Base-by-base conservation (phyloP, 495 filamentous ascomycete species). In the Penicillium cosmopolitanum region DNA sequence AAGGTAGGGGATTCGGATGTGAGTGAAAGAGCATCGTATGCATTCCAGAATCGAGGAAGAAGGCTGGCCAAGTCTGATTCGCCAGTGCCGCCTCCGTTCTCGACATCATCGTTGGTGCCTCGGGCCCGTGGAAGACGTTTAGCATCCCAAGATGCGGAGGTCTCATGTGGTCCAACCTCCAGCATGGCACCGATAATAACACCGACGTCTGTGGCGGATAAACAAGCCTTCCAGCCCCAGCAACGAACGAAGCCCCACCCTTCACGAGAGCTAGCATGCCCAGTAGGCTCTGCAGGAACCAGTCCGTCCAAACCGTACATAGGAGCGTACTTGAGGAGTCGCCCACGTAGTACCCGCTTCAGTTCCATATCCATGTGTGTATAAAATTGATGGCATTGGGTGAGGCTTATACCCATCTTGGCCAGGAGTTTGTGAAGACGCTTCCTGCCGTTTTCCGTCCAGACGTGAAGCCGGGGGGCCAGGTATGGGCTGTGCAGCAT, bases 321-420 rank as follows among this genome's bases (percentile, higher is more conserved):
- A 2, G 92, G 89, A 0, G 92, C 92, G 65, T 96, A 97, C 60
- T 91, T 93, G 38, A 96, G 81, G 2, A 98, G 79, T 47, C 94
- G 89, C 51, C 88, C 82, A n/a, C 93, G 87, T 21, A 98, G 77
- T 12, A 89, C 90, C 21, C 91, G 87, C 74, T 98, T 98, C 38
- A 98, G 77, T 67, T 95, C 87, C 90, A 98, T 94, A 70, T 98
- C 96, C 92, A 98, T 97, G 73, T 98, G 95, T 2, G 93, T 90
- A 70, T 98, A 98, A 66, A 84, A 93, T 70, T 97, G 93, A 62
- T 91, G 92, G 75, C 93, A 96, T 78, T 98, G 94, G 18, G 85
- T 89, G 33, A 98, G 78, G 72, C 89, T 93, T 63, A 98, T 91
- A 23, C 95, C 95, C 96, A 98, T 98, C 72, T 97, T 98, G 35